Conservation (phyloP, 345 rosid species). For the Eucalyptus cloeziana region DNA sequence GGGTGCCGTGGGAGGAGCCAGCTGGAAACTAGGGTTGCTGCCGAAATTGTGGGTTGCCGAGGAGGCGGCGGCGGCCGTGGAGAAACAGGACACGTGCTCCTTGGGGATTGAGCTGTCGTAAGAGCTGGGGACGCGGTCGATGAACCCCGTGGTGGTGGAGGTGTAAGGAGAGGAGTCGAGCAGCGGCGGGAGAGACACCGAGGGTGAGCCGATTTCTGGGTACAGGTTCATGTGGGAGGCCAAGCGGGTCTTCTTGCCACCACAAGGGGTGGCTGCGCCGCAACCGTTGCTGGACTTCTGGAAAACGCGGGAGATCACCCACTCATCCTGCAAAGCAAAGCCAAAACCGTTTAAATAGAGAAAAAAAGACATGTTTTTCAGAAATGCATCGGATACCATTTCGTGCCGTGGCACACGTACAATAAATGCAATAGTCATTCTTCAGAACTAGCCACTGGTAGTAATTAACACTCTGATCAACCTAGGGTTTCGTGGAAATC, state of each 20-base stretch:
- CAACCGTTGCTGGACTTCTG: slow-evolving; percentile 39
- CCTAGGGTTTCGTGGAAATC: not conserved
- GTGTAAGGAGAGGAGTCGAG: slow-evolving; percentile 25
- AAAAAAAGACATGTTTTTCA: not conserved
- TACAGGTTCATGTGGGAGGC: slow-evolving; percentile 6
- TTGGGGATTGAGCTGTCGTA: slow-evolving; percentile 31
- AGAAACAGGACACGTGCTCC: slow-evolving; percentile 99
- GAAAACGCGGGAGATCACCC: slow-evolving; percentile 91
- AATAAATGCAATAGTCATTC: not conserved
- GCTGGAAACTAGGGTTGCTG: slow-evolving; percentile 9
- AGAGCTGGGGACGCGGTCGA: slow-evolving; percentile 36
- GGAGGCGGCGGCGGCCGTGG: slow-evolving; percentile 61
- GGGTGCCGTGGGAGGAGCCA: slow-evolving; percentile 7
- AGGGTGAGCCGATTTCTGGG: slow-evolving; percentile 50
- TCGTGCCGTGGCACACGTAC: not conserved
- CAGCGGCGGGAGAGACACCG: slow-evolving; percentile 77
- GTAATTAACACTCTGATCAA: not conserved
- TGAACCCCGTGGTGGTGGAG: slow-evolving; percentile 1
- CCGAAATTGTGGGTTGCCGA: slow-evolving; percentile 12
- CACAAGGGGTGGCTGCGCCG: not conserved
- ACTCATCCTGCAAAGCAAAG: slow-evolving; percentile 58
- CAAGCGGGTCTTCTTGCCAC: slow-evolving; percentile 30
- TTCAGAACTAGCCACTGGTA: not conserved
- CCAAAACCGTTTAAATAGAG: not conserved
- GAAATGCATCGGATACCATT: not conserved